Conservation (phyloP, 495 filamentous ascomycete species). For the Penicillium argentinense region DNA sequence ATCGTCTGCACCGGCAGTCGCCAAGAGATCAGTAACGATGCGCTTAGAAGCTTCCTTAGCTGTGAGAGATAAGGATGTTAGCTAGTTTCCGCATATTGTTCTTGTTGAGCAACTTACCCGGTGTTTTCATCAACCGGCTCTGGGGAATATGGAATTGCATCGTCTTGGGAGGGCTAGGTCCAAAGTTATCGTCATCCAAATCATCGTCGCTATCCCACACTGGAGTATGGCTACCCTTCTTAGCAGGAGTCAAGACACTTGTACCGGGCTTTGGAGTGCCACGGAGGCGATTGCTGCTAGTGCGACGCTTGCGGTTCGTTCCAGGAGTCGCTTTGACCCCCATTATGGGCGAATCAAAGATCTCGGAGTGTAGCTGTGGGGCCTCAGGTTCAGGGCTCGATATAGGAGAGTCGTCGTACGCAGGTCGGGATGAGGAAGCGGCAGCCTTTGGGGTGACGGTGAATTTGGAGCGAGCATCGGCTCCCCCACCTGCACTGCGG, state of each 20-base stretch:
- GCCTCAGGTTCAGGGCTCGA: slow-evolving; percentile 77
- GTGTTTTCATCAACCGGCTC: slow-evolving; percentile 84
- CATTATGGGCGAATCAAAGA: slow-evolving; percentile 74
- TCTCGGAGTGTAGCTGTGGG: slow-evolving; percentile 77
- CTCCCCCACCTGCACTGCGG: slow-evolving; percentile 18
- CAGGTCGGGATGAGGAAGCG: slow-evolving; percentile 25
- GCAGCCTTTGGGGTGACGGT: slow-evolving; percentile 35
- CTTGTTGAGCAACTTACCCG: slow-evolving; percentile 55
- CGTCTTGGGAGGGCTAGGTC: slow-evolving; percentile 90
- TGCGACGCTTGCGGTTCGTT: slow-evolving; percentile 37
- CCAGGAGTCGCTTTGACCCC: slow-evolving; percentile 31
- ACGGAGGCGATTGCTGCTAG: slow-evolving; percentile 33
- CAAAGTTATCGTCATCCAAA: slow-evolving; percentile 57
- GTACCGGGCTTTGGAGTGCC: slow-evolving; percentile 66
- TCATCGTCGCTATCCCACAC: slow-evolving; percentile 68
- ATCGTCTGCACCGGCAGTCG: slow-evolving; percentile 66
- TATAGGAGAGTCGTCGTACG: slow-evolving; percentile 58
- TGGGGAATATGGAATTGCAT: slow-evolving; percentile 95
- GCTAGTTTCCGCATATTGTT: background rate
- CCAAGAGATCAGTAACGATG: slow-evolving; percentile 87
- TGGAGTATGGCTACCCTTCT: slow-evolving; percentile 26
- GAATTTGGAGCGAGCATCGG: slow-evolving; percentile 36
- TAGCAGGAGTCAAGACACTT: slow-evolving; percentile 72
- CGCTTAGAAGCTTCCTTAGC: slow-evolving; percentile 87
- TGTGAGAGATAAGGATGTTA: slow-evolving; percentile 25